Evolutionary conservation across 208 protist genomes (phyloP).

Genomic region (Trypanosoma platydactyli): DNA sequence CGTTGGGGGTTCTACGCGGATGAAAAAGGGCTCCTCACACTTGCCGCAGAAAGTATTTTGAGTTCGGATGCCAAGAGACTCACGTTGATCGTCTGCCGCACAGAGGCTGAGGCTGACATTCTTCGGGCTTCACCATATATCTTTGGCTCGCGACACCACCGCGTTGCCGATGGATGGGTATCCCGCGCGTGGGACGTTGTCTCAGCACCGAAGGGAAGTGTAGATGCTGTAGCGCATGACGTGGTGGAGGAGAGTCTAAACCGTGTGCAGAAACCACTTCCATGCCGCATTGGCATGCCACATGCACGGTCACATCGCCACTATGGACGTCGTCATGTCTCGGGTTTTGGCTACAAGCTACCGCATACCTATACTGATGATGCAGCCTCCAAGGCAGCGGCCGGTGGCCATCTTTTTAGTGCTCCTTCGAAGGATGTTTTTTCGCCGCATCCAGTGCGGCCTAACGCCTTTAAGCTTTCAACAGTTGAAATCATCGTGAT

Average conservation of each 20-base stretch:
- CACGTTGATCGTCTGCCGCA: slow-evolving; percentile 56
- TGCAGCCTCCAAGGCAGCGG: slow-evolving; percentile 52
- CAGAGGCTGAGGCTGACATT: slow-evolving; percentile 51
- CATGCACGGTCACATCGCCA: slow-evolving; percentile 72
- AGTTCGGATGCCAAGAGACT: slow-evolving; percentile 50
- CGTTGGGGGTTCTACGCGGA: slow-evolving; percentile 91
- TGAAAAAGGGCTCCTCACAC: slow-evolving; percentile 74
- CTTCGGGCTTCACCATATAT: slow-evolving; percentile 67
- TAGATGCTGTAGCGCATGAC: slow-evolving; percentile 33
- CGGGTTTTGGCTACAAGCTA: slow-evolving; percentile 79
- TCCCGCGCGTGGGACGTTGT: slow-evolving; percentile 81
- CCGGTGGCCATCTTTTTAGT: slow-evolving; percentile 78
- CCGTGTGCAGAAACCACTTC: slow-evolving; percentile 70
- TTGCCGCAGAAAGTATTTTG: slow-evolving; percentile 69
- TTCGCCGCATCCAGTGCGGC: slow-evolving; percentile 43
- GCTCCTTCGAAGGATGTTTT: slow-evolving; percentile 48
- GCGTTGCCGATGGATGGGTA: slow-evolving; percentile 64
- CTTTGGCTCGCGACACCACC: slow-evolving; percentile 83
- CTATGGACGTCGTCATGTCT: slow-evolving; percentile 69
- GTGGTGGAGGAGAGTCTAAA: slow-evolving; percentile 58
- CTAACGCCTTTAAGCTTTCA: slow-evolving; percentile 46
- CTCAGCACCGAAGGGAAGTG: slow-evolving; percentile 34
- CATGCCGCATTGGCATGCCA: slow-evolving; percentile 67
- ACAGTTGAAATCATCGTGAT: slow-evolving; percentile 67
- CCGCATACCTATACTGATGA: slow-evolving; percentile 74